Evolutionary conservation across 306 rosid species (phyloP).

Genomic region (Cucumis cinereus): DNA sequence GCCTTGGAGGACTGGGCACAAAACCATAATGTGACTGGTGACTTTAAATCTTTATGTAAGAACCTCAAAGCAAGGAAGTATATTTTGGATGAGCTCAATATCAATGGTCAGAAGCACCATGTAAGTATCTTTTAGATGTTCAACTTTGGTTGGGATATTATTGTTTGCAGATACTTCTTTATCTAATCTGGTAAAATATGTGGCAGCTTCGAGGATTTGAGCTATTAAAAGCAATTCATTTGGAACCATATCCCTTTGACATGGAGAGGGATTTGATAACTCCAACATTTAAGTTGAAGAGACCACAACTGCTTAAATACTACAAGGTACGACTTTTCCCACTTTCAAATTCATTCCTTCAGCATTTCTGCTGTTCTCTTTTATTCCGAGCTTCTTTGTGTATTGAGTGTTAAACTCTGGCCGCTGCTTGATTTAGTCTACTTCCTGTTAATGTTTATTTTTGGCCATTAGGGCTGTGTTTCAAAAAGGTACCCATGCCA

Average conservation of each 20-base stretch:
- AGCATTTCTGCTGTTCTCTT: not conserved
- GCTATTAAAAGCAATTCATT: constrained; percentile 61
- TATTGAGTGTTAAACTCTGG: not conserved
- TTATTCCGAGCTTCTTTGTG: not conserved
- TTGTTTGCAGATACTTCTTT: not conserved
- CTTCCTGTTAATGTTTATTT: not conserved
- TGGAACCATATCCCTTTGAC: constrained; percentile 79
- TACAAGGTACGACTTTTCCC: constrained; percentile 43
- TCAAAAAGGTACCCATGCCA: not conserved
- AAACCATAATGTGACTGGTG: constrained; percentile 32
- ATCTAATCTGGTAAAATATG: constrained; percentile 5
- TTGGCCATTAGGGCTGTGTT: not conserved
- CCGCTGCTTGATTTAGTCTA: not conserved
- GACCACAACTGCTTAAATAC: constrained; percentile 62
- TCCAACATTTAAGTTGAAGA: constrained; percentile 86
- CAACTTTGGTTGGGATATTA: not conserved
- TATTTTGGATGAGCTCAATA: constrained; percentile 74
- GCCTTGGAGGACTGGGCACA: constrained; percentile 78
- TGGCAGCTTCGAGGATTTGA: constrained; percentile 88
- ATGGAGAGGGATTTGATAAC: constrained; percentile 82
- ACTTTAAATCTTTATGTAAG: constrained; percentile 62
- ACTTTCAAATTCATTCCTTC: not conserved
- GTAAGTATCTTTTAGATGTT: constrained; percentile 28
- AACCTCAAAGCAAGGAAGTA: constrained; percentile 51
- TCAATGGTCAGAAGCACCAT: constrained; percentile 51